Conservation (phyloP, 1,139 yeast genomes). For the Hanseniaspora sp. region DNA sequence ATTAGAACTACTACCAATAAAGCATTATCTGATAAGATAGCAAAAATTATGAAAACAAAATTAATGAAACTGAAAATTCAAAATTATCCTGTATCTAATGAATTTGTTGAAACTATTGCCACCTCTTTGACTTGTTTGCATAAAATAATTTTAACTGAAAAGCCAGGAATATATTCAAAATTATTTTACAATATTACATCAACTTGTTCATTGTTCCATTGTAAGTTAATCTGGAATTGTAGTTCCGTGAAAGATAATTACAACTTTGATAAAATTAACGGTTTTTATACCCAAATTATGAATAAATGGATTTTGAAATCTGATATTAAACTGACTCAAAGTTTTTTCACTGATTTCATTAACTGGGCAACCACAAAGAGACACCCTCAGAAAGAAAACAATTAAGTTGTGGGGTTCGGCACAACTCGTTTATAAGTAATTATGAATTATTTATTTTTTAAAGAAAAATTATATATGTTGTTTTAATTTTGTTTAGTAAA, state of each 20-base stretch:
- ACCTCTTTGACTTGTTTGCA: conserved; percentile 23
- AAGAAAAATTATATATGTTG: background rate
- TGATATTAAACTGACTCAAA: conserved; percentile 44
- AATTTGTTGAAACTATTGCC: conserved; percentile 17
- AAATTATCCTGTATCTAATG: conserved; percentile 19
- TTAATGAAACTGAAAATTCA: conserved; percentile 43
- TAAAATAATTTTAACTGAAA: conserved; percentile 27
- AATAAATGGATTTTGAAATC: conserved; percentile 48
- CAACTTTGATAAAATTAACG: conserved; percentile 36
- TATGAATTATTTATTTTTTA: background rate
- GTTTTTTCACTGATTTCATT: conserved; percentile 63
- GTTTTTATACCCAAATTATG: conserved; percentile 46
- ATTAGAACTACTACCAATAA: conserved; percentile 60
- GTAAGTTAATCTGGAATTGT: conserved; percentile 42
- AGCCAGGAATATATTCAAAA: conserved; percentile 25
- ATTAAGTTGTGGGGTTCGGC: background rate
- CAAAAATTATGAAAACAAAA: conserved; percentile 53
- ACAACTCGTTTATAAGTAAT: background rate
- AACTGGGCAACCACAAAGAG: conserved; percentile 59
- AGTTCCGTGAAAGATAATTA: conserved; percentile 20
- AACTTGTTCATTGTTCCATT: conserved; percentile 40
- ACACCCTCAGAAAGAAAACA: background rate
- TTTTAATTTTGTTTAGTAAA: no score
- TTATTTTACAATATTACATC: conserved; percentile 25
- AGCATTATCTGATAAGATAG: conserved; percentile 61